Evolutionary conservation across 306 rosid species (phyloP), one percentile per base, ranked within the genome.

Genomic region (Medicago truncatula): DNA sequence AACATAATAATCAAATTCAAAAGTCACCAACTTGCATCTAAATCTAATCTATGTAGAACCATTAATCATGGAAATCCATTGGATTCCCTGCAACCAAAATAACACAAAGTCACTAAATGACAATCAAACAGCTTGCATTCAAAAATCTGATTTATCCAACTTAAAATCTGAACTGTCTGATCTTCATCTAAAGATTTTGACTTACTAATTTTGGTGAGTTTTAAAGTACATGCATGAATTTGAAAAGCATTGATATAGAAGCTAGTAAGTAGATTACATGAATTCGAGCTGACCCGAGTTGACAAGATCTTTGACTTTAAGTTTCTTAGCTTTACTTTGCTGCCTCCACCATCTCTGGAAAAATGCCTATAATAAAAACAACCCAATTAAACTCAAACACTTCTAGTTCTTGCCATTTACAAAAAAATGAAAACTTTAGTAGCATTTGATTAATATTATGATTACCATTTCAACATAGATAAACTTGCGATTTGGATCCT

Each of bases 281-380:
- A 91, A 91, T 75, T 91, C 97, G 6, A 91, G 90, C 58, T 86
- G 97, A 86, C 95, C 92, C 72, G 87, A 84, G 82, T 80, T 68
- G 84, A 91, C 95, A 25, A 91, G 91, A 54, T 85, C 87, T 83
- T 83, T 91, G 84, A 89, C 95, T 82, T 85, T 86, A 50, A 67
- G 25, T 82, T 86, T 91, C 85, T 34, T 78, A 41, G 86, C 81
- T 23, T 85, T 84, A 71, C 92, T 89, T 62, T 91, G 97, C 80
- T 91, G 94, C 60, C 91, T 86, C 97, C 97, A 91, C 97, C 97
- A 91, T 80, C 97, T 82, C 83, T 87, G 91, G 76, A 89, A 91
- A 87, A 91, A 91, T 14, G 95, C 97, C 94, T 89, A 17, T 12
- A 28, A 12, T 11, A n/a, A 41, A 70, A 54, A 34, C 18, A 67